A percentile compares a stretch with the other conserved stretches of the same genome.
These are phyloP conservation scores for Fusarium denticulatum DNA, from an alignment of 2,329 filamentous ascomycete species.

Conservation along the genomic window DNA sequence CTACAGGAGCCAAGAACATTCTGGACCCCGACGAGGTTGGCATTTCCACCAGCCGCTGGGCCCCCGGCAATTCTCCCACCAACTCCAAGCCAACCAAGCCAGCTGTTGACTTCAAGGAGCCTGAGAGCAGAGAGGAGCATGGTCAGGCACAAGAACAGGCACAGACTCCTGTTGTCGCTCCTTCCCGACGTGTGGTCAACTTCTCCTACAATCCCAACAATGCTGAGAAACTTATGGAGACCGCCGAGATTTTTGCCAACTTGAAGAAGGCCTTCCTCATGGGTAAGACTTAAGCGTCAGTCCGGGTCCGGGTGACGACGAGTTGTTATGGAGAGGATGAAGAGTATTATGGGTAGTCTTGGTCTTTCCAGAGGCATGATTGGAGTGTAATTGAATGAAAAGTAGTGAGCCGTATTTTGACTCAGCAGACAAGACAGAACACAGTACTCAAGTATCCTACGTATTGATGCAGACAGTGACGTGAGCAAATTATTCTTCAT, in stretches of 20 bases:
- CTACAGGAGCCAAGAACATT: not conserved
- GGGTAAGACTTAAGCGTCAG: not conserved
- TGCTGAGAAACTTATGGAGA: not conserved
- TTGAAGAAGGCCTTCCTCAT: constrained; percentile 28
- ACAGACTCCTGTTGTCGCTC: not conserved
- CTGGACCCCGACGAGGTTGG: constrained; percentile 1
- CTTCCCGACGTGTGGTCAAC: not conserved
- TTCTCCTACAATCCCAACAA: constrained; percentile 6
- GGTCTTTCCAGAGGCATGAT: not conserved
- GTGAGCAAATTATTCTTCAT: not conserved
- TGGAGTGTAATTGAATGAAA: not conserved
- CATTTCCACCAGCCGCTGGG: constrained; percentile 26
- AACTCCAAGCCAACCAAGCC: not conserved
- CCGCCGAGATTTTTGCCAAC: not conserved
- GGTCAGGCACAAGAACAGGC: not conserved
- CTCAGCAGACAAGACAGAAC: not conserved
- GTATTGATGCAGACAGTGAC: not conserved
- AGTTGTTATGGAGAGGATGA: not conserved
- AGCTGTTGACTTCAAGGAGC: not conserved
- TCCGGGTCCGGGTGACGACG: too few relatives aligned
- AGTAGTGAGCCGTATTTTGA: not conserved
- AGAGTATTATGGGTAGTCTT: not conserved
- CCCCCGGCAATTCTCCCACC: not conserved
- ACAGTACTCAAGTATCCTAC: not conserved
- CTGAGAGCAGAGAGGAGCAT: not conserved